phyloP scores from a whole-genome alignment of 176 grass and related monocot genomes.

The Musa beccarii region DNA sequence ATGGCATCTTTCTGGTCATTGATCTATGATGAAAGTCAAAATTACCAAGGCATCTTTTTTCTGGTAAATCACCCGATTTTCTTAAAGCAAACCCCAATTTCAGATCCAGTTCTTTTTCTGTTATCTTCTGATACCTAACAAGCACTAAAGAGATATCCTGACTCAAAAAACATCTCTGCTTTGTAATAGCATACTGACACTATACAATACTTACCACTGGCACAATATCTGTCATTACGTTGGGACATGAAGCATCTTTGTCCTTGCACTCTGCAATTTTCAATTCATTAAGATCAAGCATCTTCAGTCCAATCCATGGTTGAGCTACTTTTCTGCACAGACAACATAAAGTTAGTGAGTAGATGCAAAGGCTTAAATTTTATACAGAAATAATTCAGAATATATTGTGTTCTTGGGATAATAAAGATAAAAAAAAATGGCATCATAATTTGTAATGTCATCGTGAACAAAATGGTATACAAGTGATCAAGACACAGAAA shows the following conservation, averaged over 20 bases:
- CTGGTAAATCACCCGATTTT: too few species aligned
- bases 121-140: neutral
- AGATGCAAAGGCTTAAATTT: neutral
- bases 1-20: too few species aligned
- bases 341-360: conserved; percentile 9
- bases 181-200: neutral
- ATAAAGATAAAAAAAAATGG: neutral
- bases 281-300: conserved; percentile 70
- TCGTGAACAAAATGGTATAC: neutral
- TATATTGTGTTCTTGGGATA: neutral
- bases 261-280: conserved; percentile 65
- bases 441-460: neutral
- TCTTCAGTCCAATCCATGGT: conserved; percentile 87
- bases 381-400: neutral
- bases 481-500: neutral
- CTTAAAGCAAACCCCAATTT: too few species aligned
- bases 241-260: conserved; percentile 60
- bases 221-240: conserved; percentile 66
- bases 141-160: neutral
- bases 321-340: conserved; percentile 61
- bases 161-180: neutral
- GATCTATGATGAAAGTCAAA: too few species aligned
- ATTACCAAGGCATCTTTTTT: too few species aligned
- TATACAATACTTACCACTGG: conserved; percentile 42
- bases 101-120: neutral